Evolutionary conservation across 2,329 filamentous ascomycete species (phyloP).

Genomic region (Trichocomaceae sp.): DNA sequence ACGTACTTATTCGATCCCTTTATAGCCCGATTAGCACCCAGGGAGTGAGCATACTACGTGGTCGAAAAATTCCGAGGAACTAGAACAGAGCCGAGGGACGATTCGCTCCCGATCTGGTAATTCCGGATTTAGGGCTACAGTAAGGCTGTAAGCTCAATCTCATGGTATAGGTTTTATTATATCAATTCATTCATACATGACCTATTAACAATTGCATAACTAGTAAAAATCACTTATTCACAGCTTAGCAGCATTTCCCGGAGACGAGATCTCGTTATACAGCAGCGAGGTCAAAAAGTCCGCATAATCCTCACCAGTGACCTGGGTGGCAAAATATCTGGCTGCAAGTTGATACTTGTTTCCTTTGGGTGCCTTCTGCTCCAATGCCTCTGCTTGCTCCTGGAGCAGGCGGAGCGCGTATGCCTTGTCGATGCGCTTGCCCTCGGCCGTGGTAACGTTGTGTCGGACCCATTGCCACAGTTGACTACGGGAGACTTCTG

Average conservation of each 20-base stretch:
- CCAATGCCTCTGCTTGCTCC: slow-evolving; percentile 73
- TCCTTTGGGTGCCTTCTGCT: slow-evolving; percentile 68
- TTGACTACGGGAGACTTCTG: slow-evolving; percentile 89
- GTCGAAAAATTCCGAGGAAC: no score
- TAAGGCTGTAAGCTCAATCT: no score
- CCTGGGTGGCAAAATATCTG: slow-evolving; percentile 86
- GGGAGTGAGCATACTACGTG: no score
- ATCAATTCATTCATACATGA: background rate
- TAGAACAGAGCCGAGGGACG: no score
- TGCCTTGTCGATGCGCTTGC: slow-evolving; percentile 86
- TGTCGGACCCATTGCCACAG: slow-evolving; percentile 92
- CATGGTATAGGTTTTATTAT: background rate
- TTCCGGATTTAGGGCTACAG: no score
- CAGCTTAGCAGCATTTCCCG: slow-evolving; percentile 63
- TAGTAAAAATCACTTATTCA: slow-evolving; percentile 29
- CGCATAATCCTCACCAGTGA: slow-evolving; percentile 94
- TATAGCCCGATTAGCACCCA: no score
- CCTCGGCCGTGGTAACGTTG: slow-evolving; percentile 69
- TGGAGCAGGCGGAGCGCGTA: slow-evolving; percentile 81
- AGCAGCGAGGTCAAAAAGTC: slow-evolving; percentile 66
- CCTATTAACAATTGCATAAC: background rate
- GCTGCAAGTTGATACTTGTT: slow-evolving; percentile 89
- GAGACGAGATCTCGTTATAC: slow-evolving; percentile 42
- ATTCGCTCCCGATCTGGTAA: no score
- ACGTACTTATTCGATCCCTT: no score